Evolutionary conservation across 1,284 basidiomycete species (phyloP).

Genomic region (Trametes pubescens): DNA sequence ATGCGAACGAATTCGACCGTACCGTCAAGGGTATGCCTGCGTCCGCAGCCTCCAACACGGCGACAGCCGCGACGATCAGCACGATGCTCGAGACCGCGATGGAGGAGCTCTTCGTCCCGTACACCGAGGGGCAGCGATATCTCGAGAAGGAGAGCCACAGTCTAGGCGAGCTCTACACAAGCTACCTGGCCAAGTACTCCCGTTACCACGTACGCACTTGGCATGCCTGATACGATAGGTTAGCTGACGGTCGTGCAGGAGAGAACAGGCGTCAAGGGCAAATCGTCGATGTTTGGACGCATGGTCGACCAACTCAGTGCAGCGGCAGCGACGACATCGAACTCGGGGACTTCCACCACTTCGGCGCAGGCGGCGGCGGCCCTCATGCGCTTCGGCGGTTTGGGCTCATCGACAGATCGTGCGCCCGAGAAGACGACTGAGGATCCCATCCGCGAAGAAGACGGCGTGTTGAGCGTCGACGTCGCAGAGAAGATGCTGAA

Average conservation of each 20-base stretch:
- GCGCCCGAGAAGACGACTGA: slow-evolving; percentile 65
- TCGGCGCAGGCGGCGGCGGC: slow-evolving; percentile 84
- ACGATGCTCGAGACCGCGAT: slow-evolving; percentile 94
- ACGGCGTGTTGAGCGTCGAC: slow-evolving; percentile 80
- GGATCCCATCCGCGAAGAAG: slow-evolving; percentile 79
- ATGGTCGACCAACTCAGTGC: slow-evolving; percentile 92
- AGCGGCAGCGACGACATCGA: slow-evolving; percentile 71
- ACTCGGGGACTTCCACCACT: slow-evolving; percentile 65
- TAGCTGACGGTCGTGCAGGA: slow-evolving; percentile 53
- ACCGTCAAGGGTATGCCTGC: slow-evolving; percentile 57
- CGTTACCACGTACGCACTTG: slow-evolving; percentile 81
- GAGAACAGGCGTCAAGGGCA: slow-evolving; percentile 76
- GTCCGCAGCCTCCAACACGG: slow-evolving; percentile 45
- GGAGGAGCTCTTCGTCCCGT: slow-evolving; percentile 96
- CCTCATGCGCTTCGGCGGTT: slow-evolving; percentile 84
- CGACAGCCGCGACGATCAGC: slow-evolving; percentile 68
- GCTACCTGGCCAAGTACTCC: slow-evolving; percentile 80
- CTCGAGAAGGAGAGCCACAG: slow-evolving; percentile 93
- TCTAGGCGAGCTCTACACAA: slow-evolving; percentile 84
- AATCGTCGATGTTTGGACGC: slow-evolving; percentile 89
- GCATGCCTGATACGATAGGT: background rate
- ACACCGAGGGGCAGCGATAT: slow-evolving; percentile 92
- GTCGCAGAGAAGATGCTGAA: slow-evolving; percentile 90
- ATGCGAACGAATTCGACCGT: slow-evolving; percentile 64
- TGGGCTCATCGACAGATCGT: slow-evolving; percentile 62